phyloP scores from a whole-genome alignment of 495 filamentous ascomycete species.

The Penicillium ucsense region DNA sequence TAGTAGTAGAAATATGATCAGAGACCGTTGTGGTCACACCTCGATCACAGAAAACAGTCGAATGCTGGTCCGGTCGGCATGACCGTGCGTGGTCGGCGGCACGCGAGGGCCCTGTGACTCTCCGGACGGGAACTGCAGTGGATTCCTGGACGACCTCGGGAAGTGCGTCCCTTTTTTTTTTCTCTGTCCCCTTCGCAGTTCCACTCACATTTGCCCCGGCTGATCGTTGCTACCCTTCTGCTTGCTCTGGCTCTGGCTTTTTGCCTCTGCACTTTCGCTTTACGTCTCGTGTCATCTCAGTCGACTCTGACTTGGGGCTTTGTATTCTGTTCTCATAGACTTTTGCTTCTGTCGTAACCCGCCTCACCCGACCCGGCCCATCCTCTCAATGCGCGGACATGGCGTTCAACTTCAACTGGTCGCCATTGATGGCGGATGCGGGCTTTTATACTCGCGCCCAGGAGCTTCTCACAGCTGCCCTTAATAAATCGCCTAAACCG shows the following conservation, averaged over 20 bases:
- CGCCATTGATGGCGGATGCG: conserved; percentile 90
- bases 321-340: conserved; percentile 1
- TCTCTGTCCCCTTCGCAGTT: no score
- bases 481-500: conserved; percentile 97
- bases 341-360: neutral
- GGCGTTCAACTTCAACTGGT: conserved; percentile 99
- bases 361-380: neutral
- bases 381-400: conserved; percentile 44
- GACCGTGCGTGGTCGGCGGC: no score
- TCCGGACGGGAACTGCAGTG: no score
- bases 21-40: no score
- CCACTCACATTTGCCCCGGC: no score
- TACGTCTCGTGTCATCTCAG: conserved; percentile 3
- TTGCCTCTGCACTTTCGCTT: conserved; percentile 5
- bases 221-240: no score
- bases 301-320: conserved; percentile 1
- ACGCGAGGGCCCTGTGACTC: no score
- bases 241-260: conserved; percentile 6
- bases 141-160: no score
- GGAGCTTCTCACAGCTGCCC: conserved; percentile 84
- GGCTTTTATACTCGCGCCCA: conserved; percentile 80
- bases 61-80: no score
- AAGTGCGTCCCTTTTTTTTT: no score
- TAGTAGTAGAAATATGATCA: no score
- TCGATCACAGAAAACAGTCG: no score